Conservation (phyloP, 2,329 filamentous ascomycete species). For the Taxawa tesnikishii region DNA sequence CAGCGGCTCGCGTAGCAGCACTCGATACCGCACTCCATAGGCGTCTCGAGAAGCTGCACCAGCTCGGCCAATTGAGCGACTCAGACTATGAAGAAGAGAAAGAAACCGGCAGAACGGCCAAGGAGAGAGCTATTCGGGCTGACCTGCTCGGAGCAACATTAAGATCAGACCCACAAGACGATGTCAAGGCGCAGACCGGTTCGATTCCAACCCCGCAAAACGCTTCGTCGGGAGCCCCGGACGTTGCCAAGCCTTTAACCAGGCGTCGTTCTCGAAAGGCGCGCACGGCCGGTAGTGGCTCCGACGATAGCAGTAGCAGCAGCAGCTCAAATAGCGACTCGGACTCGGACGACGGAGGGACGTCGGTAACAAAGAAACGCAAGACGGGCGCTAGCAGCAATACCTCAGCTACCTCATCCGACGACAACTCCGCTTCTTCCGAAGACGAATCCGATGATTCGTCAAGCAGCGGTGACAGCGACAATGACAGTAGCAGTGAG, state of each 20-base stretch:
- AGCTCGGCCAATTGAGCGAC: constrained; percentile 8
- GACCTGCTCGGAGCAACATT: constrained; percentile 6
- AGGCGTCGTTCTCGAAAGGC: constrained; percentile 21
- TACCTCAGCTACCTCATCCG: background rate
- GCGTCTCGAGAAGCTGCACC: constrained; percentile 19
- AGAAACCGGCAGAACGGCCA: constrained; percentile 20
- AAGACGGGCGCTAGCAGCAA: constrained; percentile 4
- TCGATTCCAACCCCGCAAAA: constrained; percentile 2
- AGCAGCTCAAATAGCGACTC: background rate
- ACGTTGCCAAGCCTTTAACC: constrained; percentile 10
- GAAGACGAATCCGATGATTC: constrained; percentile 2
- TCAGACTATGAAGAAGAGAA: constrained; percentile 19
- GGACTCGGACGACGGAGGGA: background rate
- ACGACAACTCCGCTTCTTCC: constrained; percentile 1
- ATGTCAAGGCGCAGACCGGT: constrained; percentile 1
- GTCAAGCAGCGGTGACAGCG: constrained; percentile 3
- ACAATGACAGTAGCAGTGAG: constrained; percentile 7
- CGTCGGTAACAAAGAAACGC: background rate
- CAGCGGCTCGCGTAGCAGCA: constrained; percentile 20
- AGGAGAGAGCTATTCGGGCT: constrained; percentile 13
- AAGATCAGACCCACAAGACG: constrained; percentile 1
- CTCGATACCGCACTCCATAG: constrained; percentile 23
- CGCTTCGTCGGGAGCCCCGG: no score
- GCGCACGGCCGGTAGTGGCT: background rate
- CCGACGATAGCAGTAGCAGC: constrained; percentile 6